Base-by-base conservation (phyloP, 345 rosid species). In the Acer negundo region DNA sequence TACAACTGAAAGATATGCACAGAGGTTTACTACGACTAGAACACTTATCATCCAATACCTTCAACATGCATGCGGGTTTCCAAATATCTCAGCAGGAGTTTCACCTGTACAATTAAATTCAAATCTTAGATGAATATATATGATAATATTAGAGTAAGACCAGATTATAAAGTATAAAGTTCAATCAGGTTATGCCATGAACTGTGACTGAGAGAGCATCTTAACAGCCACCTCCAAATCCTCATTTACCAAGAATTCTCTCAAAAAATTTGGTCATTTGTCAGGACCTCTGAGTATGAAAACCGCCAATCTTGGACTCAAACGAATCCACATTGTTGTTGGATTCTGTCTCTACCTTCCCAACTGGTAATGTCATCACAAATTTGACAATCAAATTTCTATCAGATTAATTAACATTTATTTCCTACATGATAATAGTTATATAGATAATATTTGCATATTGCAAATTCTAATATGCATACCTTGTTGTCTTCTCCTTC, bases 181-280 rank as follows among this genome's bases (percentile, higher is more conserved):
- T 66, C 23, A 66, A 16, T 65, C 10, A 17, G 19, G 40, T 3
- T 44, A 19, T 46, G 81, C 51, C 83, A 4, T 31, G 74, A 74
- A 10, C 61, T 62, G 49, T 61, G 77, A 7, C 24, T 62, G 15
- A 23, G 84, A 78, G 1, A 84, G 67, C 80, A 84, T 68, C 74
- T 81, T 81, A 46, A 84, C 76, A 22, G 86, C 84, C 61, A 84
- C 84, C 69, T 72, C 66, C 64, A 49, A 76, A 81, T 53, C 84
- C 86, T 75, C 86, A 80, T 66, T 84, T 76, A 2, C 86, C 86
- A 46, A 81, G 70, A 22, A 72, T 62, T 10, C 68, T 70, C 23
- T 67, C 47, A 15, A 84, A 84, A 62, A 8, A n/a, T n/a, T 9
- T n/a, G n/a, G n/a, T n/a, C n/a, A n/a, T n/a, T n/a, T n/a, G n/a